Conservation (phyloP, 2,329 filamentous ascomycete species). For the Sporothrix luriei region DNA sequence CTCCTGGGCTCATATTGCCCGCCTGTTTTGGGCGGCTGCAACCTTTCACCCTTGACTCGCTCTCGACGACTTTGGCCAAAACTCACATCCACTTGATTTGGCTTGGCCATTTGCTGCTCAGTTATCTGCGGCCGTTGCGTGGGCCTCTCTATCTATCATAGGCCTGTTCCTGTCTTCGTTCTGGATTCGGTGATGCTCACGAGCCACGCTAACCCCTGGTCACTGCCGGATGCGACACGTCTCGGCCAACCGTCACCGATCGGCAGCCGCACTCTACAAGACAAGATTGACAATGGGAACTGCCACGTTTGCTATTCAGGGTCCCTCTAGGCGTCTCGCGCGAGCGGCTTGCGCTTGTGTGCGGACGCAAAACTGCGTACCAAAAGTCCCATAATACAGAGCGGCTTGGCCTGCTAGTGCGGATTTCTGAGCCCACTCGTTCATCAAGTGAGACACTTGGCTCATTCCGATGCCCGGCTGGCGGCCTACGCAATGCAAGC, state of each 20-base stretch:
- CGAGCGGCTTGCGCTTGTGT: background rate
- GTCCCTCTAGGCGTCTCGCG: slow-evolving; percentile 8
- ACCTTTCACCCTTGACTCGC: slow-evolving; percentile 10
- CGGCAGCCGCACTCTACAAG: slow-evolving; percentile 16
- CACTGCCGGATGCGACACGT: slow-evolving; percentile 19
- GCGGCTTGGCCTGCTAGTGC: slow-evolving; percentile 8
- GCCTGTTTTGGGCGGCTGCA: background rate
- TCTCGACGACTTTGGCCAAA: background rate
- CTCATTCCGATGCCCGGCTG: slow-evolving; percentile 28
- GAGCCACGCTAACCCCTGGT: background rate
- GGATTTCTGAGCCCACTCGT: background rate
- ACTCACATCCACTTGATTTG: slow-evolving; percentile 8
- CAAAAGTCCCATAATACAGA: background rate
- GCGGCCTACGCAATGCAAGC: background rate
- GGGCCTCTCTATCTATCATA: background rate
- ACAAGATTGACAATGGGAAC: slow-evolving; percentile 13
- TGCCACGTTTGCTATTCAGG: slow-evolving; percentile 17
- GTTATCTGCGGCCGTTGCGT: background rate
- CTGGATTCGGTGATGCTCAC: background rate
- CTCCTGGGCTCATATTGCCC: background rate
- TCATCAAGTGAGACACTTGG: slow-evolving; percentile 24
- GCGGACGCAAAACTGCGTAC: background rate
- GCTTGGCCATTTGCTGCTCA: background rate
- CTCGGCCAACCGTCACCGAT: slow-evolving; percentile 19
- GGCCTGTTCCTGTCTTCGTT: background rate